Evolutionary conservation across 768 basidiomycete species (phyloP), one percentile per base, ranked within the genome.

Genomic region (Termitomyces sp.): DNA sequence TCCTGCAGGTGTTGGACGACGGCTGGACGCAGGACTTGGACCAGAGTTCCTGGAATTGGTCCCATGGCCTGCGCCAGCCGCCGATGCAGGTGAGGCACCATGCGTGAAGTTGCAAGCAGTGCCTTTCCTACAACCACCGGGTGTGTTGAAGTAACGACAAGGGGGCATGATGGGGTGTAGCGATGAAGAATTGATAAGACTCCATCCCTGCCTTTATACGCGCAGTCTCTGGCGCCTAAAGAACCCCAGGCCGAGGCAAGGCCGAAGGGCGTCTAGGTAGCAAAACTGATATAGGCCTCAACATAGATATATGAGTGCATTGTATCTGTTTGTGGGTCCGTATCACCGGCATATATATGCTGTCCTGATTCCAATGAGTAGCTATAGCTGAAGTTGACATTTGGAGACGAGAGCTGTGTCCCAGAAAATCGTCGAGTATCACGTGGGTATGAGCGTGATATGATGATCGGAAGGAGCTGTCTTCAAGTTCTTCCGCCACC

Each of bases 121-220:
- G 52, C 84, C 84, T 40, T 65, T 59, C n/a, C 74, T 71, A 69
- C 85, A 86, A 35, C 85, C 84, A 36, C 74, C 69, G 8, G 80
- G 77, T 7, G 58, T 70, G 66, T 70, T 77, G 67, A 75, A 73
- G 56, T 74, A 84, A 32, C 63, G 70, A 69, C 83, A 84, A 67
- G 68, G 71, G 12, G 61, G 28, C 63, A 63, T 63, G 59, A 55
- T 55, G 42, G 55, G n/a, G 51, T 35, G 59, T 40, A 58, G 56
- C 59, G 33, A 59, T 58, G 15, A 48, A 38, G 46, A 33, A 56
- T 57, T n/a, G 59, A 63, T 57, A 20, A 28, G 20, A 28, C 33
- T 54, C 20, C 28, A n/a, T 45, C 32, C 38, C 46, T 32, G 39
- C 39, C 24, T 61, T 60, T 46, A 60, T 61, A 57, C 32, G 18